Evolutionary conservation across 495 filamentous ascomycete genomes (phyloP).

Genomic region (Penicillium bialowiezense): DNA sequence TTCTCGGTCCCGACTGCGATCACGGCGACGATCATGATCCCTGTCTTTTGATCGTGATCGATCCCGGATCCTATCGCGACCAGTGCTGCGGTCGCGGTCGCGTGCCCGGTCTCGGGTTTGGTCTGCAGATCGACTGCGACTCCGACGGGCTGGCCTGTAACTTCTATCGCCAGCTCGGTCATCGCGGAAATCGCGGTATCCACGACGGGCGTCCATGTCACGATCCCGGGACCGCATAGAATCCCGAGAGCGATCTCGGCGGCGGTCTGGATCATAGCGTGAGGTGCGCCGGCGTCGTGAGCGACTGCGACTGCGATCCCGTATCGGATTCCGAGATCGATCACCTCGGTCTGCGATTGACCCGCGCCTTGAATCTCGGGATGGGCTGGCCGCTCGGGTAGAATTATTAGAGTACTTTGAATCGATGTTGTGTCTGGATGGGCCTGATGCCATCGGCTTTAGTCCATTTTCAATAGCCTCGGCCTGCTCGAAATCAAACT

Average conservation of each 20-base stretch:
- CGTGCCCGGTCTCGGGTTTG: slow-evolving; percentile 31
- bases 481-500: slow-evolving; percentile 55
- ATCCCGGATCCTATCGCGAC: slow-evolving; percentile 36
- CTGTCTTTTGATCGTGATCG: slow-evolving; percentile 33
- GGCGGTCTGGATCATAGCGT: slow-evolving; percentile 34
- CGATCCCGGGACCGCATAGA: slow-evolving; percentile 38
- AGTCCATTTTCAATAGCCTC: slow-evolving; percentile 48
- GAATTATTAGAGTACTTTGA: slow-evolving; percentile 28
- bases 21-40: slow-evolving; percentile 22
- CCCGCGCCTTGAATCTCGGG: slow-evolving; percentile 28
- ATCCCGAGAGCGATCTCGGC: slow-evolving; percentile 33
- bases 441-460: slow-evolving; percentile 23
- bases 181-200: slow-evolving; percentile 36
- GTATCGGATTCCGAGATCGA: slow-evolving; percentile 20
- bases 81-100: slow-evolving; percentile 33
- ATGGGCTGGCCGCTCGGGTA: slow-evolving; percentile 27
- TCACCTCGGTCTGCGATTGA: slow-evolving; percentile 31
- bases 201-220: slow-evolving; percentile 30
- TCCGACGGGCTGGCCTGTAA: slow-evolving; percentile 37
- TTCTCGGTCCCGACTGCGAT: slow-evolving; percentile 29
- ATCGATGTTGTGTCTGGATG: slow-evolving; percentile 26
- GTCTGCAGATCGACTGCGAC: slow-evolving; percentile 35
- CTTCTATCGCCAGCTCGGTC: slow-evolving; percentile 32
- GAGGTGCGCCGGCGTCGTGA: slow-evolving; percentile 30
- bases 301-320: slow-evolving; percentile 35